Conservation (phyloP, 305 asterid genomes). For the Solanum aculeatissimum region DNA sequence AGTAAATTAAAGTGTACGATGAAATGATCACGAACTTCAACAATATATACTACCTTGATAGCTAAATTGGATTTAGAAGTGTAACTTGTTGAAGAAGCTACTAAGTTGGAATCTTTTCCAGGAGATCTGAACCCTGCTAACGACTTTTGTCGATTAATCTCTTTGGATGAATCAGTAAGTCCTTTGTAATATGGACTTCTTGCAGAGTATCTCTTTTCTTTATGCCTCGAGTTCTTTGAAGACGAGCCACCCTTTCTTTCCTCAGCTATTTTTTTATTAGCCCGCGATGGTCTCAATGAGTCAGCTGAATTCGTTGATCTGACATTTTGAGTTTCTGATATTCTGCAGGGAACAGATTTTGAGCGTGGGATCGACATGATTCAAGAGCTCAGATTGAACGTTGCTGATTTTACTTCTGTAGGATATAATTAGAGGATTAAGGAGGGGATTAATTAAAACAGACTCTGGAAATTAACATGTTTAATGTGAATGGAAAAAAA, state of each 20-base stretch:
- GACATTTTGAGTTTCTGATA: slow-evolving; percentile 7
- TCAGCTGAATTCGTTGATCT: slow-evolving; percentile 30
- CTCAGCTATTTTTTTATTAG: slow-evolving; percentile 16
- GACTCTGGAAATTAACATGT: not conserved
- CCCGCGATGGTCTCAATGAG: slow-evolving; percentile 31
- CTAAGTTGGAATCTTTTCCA: slow-evolving; percentile 35
- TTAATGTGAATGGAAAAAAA: not conserved
- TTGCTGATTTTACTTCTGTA: not conserved
- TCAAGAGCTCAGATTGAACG: slow-evolving; percentile 10
- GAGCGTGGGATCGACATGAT: slow-evolving; percentile 66
- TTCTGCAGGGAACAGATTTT: slow-evolving; percentile 42
- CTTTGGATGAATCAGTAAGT: slow-evolving; percentile 43
- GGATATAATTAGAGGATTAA: not conserved
- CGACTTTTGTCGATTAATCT: slow-evolving; percentile 29
- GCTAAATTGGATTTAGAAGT: slow-evolving; percentile 36
- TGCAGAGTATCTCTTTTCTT: slow-evolving; percentile 11
- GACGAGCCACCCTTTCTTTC: slow-evolving; percentile 10
- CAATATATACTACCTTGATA: slow-evolving; percentile 21
- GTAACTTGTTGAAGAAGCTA: slow-evolving; percentile 28
- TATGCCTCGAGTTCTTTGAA: slow-evolving; percentile 18
- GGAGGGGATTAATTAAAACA: not conserved
- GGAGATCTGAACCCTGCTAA: slow-evolving; percentile 27
- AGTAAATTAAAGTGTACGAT: not conserved
- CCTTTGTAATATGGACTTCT: slow-evolving; percentile 79
- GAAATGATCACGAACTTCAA: slow-evolving; percentile 29